Conservation (phyloP, 2,329 filamentous ascomycete genomes). For the Colletotrichum sp. region DNA sequence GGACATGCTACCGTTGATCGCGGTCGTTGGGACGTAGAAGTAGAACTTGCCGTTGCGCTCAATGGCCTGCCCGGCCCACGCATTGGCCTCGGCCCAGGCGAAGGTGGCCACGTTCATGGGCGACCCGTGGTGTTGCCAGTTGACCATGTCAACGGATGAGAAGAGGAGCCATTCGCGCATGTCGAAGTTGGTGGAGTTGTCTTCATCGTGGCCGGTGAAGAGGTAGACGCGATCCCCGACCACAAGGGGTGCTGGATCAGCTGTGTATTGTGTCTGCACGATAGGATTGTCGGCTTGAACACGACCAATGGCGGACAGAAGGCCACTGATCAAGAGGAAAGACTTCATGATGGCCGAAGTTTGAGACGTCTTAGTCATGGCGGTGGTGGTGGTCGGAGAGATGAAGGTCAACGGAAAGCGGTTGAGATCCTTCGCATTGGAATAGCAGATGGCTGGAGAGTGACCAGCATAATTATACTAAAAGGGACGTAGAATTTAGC, state of each 20-base stretch:
- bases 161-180: constrained; percentile 39
- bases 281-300: neutral
- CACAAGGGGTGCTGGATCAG: constrained; percentile 31
- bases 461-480: neutral
- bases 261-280: neutral
- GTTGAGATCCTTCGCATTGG: neutral
- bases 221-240: constrained; percentile 31
- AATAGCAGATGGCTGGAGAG: neutral
- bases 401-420: neutral
- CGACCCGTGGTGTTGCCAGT: constrained; percentile 35
- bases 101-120: constrained; percentile 32
- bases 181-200: constrained; percentile 27
- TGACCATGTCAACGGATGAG: constrained; percentile 37
- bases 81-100: constrained; percentile 36
- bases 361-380: neutral
- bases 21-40: constrained; percentile 30
- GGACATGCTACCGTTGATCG: constrained; percentile 25
- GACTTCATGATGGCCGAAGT: neutral
- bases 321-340: neutral
- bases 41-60: constrained; percentile 37
- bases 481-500: neutral
- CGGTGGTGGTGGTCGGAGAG: neutral
- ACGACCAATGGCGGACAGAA: neutral
- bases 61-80: constrained; percentile 38
- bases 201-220: constrained; percentile 36